A percentile compares a stretch with the other conserved stretches of the same genome.
phyloP scores from a whole-genome alignment of 2,329 filamentous ascomycete genomes.

The Exophiala bonariae region DNA sequence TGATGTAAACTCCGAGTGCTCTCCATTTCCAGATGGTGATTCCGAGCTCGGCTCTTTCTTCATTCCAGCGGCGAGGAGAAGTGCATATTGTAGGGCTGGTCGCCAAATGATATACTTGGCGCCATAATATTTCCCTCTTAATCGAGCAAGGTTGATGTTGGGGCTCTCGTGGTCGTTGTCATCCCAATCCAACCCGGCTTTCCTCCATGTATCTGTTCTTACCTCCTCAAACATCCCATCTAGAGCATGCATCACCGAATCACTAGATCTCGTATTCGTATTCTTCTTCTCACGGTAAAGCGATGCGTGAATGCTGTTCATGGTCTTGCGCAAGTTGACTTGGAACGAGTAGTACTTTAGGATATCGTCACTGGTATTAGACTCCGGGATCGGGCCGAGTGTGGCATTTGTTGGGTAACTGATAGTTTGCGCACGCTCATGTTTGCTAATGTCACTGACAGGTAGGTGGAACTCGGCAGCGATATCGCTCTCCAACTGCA shows the following conservation, averaged over 20 bases:
- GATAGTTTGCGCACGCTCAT: constrained; percentile 46
- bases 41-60: constrained; percentile 24
- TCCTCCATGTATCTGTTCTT: constrained; percentile 51
- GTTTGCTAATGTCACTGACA: constrained; percentile 59
- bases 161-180: constrained; percentile 69
- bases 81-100: constrained; percentile 66
- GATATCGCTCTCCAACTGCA: constrained; percentile 93
- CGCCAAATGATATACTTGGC: constrained; percentile 86
- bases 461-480: constrained; percentile 77
- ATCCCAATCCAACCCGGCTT: constrained; percentile 56
- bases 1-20: constrained; percentile 38
- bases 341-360: constrained; percentile 59
- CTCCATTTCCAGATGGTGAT: constrained; percentile 33
- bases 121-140: constrained; percentile 94
- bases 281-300: constrained; percentile 50
- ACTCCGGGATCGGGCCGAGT: constrained; percentile 17
- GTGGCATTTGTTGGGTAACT: constrained; percentile 23
- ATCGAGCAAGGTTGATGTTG: constrained; percentile 77
- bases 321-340: constrained; percentile 54
- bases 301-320: constrained; percentile 33
- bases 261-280: constrained; percentile 22
- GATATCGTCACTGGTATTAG: constrained; percentile 14
- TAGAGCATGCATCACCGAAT: constrained; percentile 39
- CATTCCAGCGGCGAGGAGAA: constrained; percentile 40
- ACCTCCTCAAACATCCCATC: constrained; percentile 46